These are phyloP conservation scores for Suillus occidentalis DNA, from an alignment of 768 basidiomycete species.

Conservation along the genomic window DNA sequence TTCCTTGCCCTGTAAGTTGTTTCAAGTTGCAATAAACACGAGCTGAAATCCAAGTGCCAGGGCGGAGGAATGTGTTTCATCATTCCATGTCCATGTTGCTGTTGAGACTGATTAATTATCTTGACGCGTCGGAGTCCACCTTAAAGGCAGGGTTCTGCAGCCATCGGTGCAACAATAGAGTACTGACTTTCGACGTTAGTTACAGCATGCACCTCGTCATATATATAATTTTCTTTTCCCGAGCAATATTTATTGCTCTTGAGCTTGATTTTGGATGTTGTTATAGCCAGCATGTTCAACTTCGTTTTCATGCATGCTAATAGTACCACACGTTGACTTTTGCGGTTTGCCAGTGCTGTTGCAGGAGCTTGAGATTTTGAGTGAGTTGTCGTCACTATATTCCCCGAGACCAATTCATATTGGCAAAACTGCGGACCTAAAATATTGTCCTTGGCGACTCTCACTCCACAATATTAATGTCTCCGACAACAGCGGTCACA, in stretches of 20 bases:
- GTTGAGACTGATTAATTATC: not conserved
- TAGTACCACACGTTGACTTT: not conserved
- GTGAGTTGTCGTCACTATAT: not conserved
- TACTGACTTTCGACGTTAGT: not conserved
- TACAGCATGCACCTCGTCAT: not conserved
- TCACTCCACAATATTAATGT: no score
- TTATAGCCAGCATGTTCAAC: not conserved
- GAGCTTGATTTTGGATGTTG: not conserved
- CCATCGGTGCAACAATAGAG: not conserved
- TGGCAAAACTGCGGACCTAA: conserved; percentile 38
- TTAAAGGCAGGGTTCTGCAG: not conserved
- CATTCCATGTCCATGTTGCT: conserved; percentile 35
- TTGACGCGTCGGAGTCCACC: not conserved
- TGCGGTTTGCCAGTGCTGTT: not conserved
- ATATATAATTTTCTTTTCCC: not conserved
- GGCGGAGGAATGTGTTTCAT: conserved; percentile 38
- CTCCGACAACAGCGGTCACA: no score
- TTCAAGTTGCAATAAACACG: not conserved
- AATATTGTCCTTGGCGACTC: no score
- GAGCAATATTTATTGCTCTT: not conserved
- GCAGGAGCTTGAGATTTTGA: not conserved
- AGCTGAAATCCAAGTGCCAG: conserved; percentile 13
- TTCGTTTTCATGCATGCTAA: not conserved
- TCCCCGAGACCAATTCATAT: not conserved
- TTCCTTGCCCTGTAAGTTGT: conserved; percentile 32